Conservation (phyloP, 345 rosid species). For the Raphanus sativus region DNA sequence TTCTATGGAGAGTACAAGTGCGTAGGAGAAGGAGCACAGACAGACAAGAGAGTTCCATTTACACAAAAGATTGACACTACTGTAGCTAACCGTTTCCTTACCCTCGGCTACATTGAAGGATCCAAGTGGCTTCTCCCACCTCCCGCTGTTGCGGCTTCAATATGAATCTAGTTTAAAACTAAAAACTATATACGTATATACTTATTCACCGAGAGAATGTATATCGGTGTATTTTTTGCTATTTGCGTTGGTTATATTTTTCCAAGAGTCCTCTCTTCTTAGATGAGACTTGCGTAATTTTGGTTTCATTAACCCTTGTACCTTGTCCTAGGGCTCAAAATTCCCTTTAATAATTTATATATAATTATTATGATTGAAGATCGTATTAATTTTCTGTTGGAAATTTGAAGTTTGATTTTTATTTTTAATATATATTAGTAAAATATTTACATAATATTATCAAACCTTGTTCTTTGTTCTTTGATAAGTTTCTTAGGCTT, state of each 20-base stretch:
- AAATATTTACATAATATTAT: neutral
- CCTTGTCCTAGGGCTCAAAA: neutral
- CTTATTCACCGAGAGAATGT: neutral
- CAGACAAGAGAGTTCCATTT: constrained; percentile 32
- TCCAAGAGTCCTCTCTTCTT: neutral
- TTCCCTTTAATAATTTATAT: neutral
- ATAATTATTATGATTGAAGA: neutral
- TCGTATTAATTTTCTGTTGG: neutral
- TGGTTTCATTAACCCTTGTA: constrained; percentile 1
- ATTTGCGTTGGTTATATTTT: neutral
- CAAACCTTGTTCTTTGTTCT: neutral
- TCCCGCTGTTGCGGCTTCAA: constrained; percentile 37
- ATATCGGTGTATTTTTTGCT: neutral
- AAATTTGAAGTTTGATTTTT: neutral
- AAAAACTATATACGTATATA: neutral
- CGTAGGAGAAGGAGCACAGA: constrained; percentile 46
- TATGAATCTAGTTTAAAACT: neutral
- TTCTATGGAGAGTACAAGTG: constrained; percentile 63
- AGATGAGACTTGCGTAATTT: constrained; percentile 19
- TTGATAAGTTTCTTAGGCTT: no score
- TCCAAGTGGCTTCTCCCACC: constrained; percentile 74
- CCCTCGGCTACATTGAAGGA: constrained; percentile 50
- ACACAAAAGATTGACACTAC: constrained; percentile 35
- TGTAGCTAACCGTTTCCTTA: constrained; percentile 41
- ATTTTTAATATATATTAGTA: neutral